These are phyloP conservation scores for Cornus kousa DNA, from an alignment of 148 eudicot species.

Conservation along the genomic window DNA sequence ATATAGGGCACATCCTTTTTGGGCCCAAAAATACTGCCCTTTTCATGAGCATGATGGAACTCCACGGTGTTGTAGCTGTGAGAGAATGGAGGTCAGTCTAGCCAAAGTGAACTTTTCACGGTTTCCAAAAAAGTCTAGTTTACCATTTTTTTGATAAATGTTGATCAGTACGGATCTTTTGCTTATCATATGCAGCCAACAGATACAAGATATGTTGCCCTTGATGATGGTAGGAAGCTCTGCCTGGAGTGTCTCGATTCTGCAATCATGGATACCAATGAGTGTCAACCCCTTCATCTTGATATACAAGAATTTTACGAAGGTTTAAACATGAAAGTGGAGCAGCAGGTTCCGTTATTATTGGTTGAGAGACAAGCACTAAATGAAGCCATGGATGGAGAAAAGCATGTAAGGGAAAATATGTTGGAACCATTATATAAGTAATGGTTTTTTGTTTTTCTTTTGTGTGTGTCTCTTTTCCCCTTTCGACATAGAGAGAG, in stretches of 20 bases:
- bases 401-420: constrained; percentile 47
- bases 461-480: not conserved
- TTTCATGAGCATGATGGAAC: constrained; percentile 75
- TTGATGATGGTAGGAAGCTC: constrained; percentile 69
- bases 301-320: constrained; percentile 70
- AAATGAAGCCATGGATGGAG: constrained; percentile 78
- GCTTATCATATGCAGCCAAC: constrained; percentile 38
- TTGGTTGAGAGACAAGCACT: constrained; percentile 81
- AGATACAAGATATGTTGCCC: constrained; percentile 58
- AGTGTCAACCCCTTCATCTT: constrained; percentile 65
- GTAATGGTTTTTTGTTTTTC: not conserved
- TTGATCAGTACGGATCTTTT: not conserved
- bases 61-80: constrained; percentile 80
- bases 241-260: constrained; percentile 77
- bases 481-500: constrained; percentile 19
- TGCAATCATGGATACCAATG: constrained; percentile 55
- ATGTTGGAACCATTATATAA: not conserved
- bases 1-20: constrained; percentile 79
- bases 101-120: not conserved
- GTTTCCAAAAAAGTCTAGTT: constrained; percentile 1
- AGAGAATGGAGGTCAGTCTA: constrained; percentile 61
- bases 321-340: constrained; percentile 61
- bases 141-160: not conserved
- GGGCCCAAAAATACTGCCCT: constrained; percentile 82
- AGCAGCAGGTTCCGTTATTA: constrained; percentile 66